Base-by-base conservation (phyloP, 805 yeast genomes). In the Candida nemodendra region DNA sequence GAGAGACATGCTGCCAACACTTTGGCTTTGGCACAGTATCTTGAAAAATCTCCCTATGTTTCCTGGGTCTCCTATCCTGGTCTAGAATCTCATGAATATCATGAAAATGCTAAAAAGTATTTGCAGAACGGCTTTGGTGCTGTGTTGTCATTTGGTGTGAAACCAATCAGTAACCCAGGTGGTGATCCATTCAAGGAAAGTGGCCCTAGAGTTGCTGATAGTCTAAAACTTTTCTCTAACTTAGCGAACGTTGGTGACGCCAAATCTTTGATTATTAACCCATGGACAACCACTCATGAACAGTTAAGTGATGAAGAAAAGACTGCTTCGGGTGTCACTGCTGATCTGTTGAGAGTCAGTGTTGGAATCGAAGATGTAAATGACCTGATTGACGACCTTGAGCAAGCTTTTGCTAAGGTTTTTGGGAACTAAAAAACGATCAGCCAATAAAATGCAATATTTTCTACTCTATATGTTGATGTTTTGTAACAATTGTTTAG, bases 161-260 rank as follows among this genome's bases (percentile, higher is more conserved):
- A 88, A 64, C 77, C 75, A 36, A 62, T 79, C 42, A 61, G 58
- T n/a, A 55, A 59, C 19, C 59, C 65, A 27, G 65, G 69, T 7
- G 76, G 68, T 26, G 77, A 76, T 50, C 82, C 79, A 46, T 86
- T 84, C 69, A 61, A 78, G 53, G 84, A 80, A 48, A 78, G 90
- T 27, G 88, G 95, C 53, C 90, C 91, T 38, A 75, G 72, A 52
- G 87, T 89, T 44, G 96, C 87, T 44, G 96, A 90, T 64, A 69
- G 67, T 52, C 77, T 93, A 64, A 78, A 87, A 65, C 66, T 93
- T 41, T 95, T 95, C 39, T 83, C 95, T 22, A 86, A 89, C 69
- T 78, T 93, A 60, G 98, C 99, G 34, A 91, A 91, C 57, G 97
- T 91, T 42, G 99, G 99, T 60, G 99, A 91, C 59, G 81, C 91